These are phyloP conservation scores for Backusella psychrophila DNA, from an alignment of 192 early-diverging fungal genomes.

Conservation along the genomic window DNA sequence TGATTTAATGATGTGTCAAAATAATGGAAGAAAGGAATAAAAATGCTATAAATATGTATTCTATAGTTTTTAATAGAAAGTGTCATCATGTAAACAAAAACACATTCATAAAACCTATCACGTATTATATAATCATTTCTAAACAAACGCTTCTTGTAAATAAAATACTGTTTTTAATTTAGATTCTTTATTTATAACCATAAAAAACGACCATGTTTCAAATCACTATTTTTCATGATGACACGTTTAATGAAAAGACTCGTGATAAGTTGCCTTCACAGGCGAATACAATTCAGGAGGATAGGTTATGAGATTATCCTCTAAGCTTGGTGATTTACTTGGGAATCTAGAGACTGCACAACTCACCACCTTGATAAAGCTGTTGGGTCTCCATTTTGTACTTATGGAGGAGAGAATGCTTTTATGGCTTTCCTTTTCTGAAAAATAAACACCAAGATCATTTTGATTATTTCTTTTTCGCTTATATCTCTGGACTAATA, in stretches of 20 bases:
- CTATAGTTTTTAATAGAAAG: neutral
- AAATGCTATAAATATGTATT: neutral
- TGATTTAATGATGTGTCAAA: neutral
- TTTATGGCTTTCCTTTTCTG: neutral
- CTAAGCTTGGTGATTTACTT: neutral
- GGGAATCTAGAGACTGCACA: constrained; percentile 20
- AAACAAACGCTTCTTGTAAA: neutral
- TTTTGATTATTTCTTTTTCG: neutral
- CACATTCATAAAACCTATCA: neutral
- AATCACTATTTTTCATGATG: neutral
- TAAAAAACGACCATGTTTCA: neutral
- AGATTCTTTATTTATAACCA: neutral
- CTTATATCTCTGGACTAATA: constrained; percentile 12
- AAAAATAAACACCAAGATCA: neutral
- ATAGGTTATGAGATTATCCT: neutral
- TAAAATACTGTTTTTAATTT: neutral
- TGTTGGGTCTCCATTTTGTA: constrained; percentile 36
- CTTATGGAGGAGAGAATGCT: neutral
- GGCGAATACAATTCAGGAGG: neutral
- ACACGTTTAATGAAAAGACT: neutral
- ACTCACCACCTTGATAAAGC: constrained; percentile 28
- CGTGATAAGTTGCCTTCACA: neutral
- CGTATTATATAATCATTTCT: neutral
- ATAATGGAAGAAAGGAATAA: neutral
- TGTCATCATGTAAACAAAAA: neutral